Evolutionary conservation across 2,329 filamentous ascomycete species (phyloP), one percentile per base, ranked within the genome.

Genomic region (Fusarium luffae): DNA sequence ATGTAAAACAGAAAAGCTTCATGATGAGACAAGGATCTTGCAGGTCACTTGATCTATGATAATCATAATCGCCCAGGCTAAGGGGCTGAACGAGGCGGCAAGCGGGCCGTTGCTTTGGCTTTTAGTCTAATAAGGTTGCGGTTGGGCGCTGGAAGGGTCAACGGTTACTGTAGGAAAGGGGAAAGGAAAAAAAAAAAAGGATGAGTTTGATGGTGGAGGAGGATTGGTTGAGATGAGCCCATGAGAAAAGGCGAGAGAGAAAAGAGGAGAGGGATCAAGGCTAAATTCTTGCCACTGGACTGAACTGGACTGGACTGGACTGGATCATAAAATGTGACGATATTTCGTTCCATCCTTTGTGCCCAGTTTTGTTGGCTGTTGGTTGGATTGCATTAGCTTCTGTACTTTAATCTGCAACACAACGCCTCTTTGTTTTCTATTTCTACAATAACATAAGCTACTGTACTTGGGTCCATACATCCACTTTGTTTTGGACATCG

Each of bases 1-100:
- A 54, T 66, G 50, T 34, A 48, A 51, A 62, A 30, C 52, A 63
- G 23, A 47, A 32, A 55, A 40, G 46, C 49, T 56, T 68, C 41
- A 28, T 63, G 27, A n/a, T n/a, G 27, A 41, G 37, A 58, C 49
- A 42, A 62, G 51, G 56, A 56, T 66, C 66, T 55, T 66, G 46
- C 52, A 70, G 46, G 59, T 68, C 66, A 71, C 68, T 74, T 72
- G 63, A 72, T 59, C 56, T 55, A 49, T 21, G 19, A 48, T 52
- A 46, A 54, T 54, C 54, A 41, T 46, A 42, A 42, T 32, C n/a
- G 10, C 48, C 30, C 23, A 40, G 32, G 27, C 49, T 51, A 59
- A 23, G 62, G 62, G 63, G 63, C 42, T 59, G 42, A 54, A 44
- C 18, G 37, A 64, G 44, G 44, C 46, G 59, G 34, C 21, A 30